These are phyloP conservation scores for Endotrypanum monterogeii DNA, from an alignment of 208 protist genomes.

Conservation along the genomic window DNA sequence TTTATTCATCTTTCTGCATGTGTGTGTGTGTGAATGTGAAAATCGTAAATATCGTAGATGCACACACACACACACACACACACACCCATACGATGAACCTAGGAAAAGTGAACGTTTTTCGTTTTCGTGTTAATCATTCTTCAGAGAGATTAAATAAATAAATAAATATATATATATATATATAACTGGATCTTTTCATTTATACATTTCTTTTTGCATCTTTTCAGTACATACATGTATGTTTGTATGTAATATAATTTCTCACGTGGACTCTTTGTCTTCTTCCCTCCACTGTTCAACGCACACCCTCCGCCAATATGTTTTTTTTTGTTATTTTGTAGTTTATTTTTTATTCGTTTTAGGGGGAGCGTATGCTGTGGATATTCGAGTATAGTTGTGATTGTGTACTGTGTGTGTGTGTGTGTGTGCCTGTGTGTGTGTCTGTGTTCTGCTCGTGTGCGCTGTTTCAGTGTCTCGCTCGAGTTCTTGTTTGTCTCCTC, in stretches of 20 bases:
- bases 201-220: no score
- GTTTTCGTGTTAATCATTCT: no score
- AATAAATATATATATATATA: no score
- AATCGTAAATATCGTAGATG: background rate
- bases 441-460: background rate
- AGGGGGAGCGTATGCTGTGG: background rate
- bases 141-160: no score
- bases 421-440: constrained; percentile 5
- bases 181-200: no score
- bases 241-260: no score
- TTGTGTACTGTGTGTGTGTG: background rate
- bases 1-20: no score
- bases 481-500: background rate
- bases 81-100: no score
- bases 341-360: background rate
- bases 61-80: background rate
- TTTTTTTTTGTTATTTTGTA: background rate
- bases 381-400: background rate
- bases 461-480: background rate
- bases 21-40: background rate
- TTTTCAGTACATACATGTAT: no score
- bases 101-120: background rate
- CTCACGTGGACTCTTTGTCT: no score
- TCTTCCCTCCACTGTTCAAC: no score
- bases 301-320: no score